Evolutionary conservation across 1,284 basidiomycete genomes (phyloP), one percentile per base, ranked within the genome.

Genomic region (Leccinum subrobustum): DNA sequence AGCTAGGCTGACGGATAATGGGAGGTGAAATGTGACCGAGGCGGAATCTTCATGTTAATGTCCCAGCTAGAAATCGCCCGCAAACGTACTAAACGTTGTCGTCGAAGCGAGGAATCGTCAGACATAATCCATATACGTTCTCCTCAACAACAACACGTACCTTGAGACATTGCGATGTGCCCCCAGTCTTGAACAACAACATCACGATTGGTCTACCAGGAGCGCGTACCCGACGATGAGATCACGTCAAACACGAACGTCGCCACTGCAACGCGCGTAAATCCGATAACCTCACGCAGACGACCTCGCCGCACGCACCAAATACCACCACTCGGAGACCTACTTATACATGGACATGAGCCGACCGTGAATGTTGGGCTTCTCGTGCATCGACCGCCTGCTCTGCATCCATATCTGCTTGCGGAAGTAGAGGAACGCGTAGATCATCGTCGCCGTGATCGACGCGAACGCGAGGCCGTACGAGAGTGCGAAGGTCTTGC

Each of bases 321-420:
- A 83, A 60, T 82, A 83, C 80, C 86, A 90, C 89, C 88, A 92
- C 59, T 88, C 83, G 0, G 91, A 89, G 0, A 92, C 88, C 65
- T 88, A 83, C 1, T 75, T 78, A 70, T 94, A 94, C 56, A 77
- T 74, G 12, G 82, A 74, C 92, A 94, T 94, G 42, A 93, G 77
- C n/a, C 82, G 76, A 2, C 83, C 83, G 67, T 93, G 91, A 20
- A 93, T 83, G 68, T 93, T 92, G 16, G 89, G 84, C 63, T 88
- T 83, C 65, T 90, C 88, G 11, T 78, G 67, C 63, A 85, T 71
- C 35, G 83, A 80, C 25, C 82, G 77, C 23, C 85, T 72, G 6
- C 80, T 78, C 59, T 82, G 81, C 4, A 61, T 69, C 78, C 81
- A 83, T 53, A 93, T 86, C 57, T 85, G 80, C 61, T 83, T 83